Conservation (phyloP, 2,329 filamentous ascomycete species). For the Apiospora rasikravindrae region DNA sequence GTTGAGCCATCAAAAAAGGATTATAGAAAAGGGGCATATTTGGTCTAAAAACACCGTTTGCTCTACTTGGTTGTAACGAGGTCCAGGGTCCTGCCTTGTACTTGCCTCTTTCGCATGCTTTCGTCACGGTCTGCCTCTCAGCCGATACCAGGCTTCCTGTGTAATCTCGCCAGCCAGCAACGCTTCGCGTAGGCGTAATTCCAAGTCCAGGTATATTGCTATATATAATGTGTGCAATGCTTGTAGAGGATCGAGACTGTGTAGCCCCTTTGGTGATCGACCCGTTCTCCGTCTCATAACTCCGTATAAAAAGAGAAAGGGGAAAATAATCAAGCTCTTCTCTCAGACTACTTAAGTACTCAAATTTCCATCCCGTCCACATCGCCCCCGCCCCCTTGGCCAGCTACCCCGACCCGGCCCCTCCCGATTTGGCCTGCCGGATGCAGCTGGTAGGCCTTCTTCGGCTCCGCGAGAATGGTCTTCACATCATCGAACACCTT, state of each 20-base stretch:
- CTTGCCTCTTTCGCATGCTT: not conserved
- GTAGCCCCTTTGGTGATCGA: not conserved
- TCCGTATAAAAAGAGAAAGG: not conserved
- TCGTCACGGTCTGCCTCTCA: not conserved
- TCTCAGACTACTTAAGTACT: not conserved
- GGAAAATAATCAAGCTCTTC: not conserved
- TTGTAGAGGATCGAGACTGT: not conserved
- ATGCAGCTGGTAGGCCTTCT: constrained; percentile 27
- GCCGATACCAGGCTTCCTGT: not conserved
- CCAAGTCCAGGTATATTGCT: not conserved
- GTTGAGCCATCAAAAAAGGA: not conserved
- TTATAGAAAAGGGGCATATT: not conserved
- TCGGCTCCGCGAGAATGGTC: constrained; percentile 35
- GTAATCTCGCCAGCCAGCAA: not conserved
- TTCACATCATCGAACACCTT: constrained; percentile 34
- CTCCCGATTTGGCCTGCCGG: not conserved
- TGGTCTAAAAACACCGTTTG: not conserved
- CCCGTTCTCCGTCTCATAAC: not conserved
- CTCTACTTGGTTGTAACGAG: not conserved
- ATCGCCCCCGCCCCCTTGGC: not conserved
- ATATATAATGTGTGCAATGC: not conserved
- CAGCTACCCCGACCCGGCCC: not conserved
- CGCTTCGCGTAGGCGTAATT: not conserved
- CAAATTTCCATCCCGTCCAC: not conserved
- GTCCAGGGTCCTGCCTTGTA: not conserved